Evolutionary conservation across 352 stramenopile genomes (phyloP), one percentile per base, ranked within the genome.

Genomic region (Globisporangium solare): DNA sequence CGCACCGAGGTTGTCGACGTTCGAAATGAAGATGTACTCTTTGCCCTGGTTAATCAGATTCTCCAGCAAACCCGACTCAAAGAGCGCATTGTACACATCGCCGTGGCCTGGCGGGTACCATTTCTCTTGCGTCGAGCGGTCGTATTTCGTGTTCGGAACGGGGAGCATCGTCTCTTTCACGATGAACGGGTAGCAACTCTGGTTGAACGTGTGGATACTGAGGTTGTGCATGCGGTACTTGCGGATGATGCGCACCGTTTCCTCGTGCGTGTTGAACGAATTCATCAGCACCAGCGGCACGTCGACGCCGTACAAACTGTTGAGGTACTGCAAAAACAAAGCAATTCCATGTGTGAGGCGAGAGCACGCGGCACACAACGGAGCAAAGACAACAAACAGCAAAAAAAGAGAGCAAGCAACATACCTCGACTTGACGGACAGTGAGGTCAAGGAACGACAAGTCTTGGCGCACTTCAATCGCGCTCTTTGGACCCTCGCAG

Each of bases 271-370:
- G 67, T 97, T 98, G 78, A 99, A 99, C 64, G 93, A 99, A 79
- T 99, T 99, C 97, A 99, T 99, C 40, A 99, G 85, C 80, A 99
- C 98, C 56, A 99, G 97, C 39, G 97, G 97, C 45, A 99, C 96
- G 61, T 99, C 92, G 40, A 96, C 88, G 32, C 87, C 87, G 61
- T 96, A 96, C 56, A 94, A 77, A 53, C 80, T 94, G 67, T 97
- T 96, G 41, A 97, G 66, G 45, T 95, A 95, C 83, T 93, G 54
- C 27, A 2, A 24, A 24, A 6, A 12, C n/a, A 47, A 47, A 51
- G 1, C 55, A 49, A 43, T 24, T 24, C 14, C 21, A 54, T 3
- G n/a, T 13, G 40, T 51, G 1, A 50, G 27, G 27, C 27, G 27
- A 1, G 27, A 35, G 27, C 3, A 41, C 60, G 13, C 22, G 24